phyloP scores from a whole-genome alignment of 2,329 filamentous ascomycete genomes.

The Diplocarpon rosae region DNA sequence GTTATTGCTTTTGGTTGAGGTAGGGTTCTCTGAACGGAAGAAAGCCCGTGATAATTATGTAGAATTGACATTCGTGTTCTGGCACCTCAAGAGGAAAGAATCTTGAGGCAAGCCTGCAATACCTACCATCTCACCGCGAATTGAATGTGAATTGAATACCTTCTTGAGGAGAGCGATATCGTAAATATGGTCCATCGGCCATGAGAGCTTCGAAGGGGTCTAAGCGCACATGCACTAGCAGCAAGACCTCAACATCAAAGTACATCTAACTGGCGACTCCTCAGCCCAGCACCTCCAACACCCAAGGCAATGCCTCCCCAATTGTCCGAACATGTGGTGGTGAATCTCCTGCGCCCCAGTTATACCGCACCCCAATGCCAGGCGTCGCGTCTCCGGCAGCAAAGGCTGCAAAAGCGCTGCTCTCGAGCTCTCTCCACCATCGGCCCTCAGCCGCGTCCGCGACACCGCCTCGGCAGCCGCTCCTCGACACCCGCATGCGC shows the following conservation, averaged over 20 bases:
- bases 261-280: neutral
- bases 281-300: neutral
- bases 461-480: neutral
- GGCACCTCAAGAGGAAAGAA: constrained; percentile 21
- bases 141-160: too few species aligned
- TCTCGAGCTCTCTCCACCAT: constrained; percentile 4
- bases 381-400: neutral
- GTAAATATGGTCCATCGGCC: neutral
- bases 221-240: constrained; percentile 11
- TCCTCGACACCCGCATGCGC: neutral
- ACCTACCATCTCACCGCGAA: neutral
- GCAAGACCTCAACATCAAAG: neutral
- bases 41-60: constrained; percentile 7
- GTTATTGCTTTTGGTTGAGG: constrained; percentile 6
- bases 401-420: constrained; percentile 3
- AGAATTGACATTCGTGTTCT: constrained; percentile 21
- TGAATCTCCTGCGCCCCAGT: constrained; percentile 20
- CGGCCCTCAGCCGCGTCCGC: neutral
- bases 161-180: neutral
- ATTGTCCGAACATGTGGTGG: constrained; percentile 19
- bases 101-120: constrained; percentile 15
- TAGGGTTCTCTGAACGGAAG: neutral
- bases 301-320: constrained; percentile 20
- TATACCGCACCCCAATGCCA: constrained; percentile 17
- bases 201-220: neutral